Base-by-base conservation (phyloP, 2,329 filamentous ascomycete species). In the Tolypocladium endophyticum region DNA sequence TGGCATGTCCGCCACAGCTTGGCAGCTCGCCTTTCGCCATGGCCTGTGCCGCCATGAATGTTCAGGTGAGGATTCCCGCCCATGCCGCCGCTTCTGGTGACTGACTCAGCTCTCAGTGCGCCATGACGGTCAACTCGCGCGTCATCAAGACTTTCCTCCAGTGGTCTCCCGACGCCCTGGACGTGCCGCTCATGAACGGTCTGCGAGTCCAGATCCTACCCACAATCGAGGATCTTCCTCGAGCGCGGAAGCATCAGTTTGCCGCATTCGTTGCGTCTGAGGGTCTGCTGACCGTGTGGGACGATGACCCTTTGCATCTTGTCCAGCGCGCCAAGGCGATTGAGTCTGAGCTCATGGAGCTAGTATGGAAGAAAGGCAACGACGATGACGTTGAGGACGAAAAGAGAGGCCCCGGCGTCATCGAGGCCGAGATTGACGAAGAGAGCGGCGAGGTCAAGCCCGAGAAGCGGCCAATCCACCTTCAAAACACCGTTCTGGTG, bases 41-140 rank as follows among this genome's bases (percentile, higher is more conserved):
- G 59, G 86, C 87, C 8, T 88, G 86, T 68, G 77, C 81, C 11
- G 79, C 83, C n/a, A 79, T 92, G 64, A 91, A 92, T 67, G 81
- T 90, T 56, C 85, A 87, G 72, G 86, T 88, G 74, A 68, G 78
- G 57, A 12, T 57, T 5, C 4, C 23, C 25, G 39, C 28, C 25
- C 55, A 20, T n/a, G 14, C 30, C 8, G 20, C 20, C 30, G 8
- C 30, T 8, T 12, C 5, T 1, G 3, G 50, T 14, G 50, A 23
- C 50, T 36, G 12, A 54, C 30, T 35, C 23, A 23, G 18, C 30
- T 35, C 30, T 8, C 11, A 90, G 84, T 88, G 85, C 67, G 87
- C 87, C 57, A 90, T 92, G 86, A 92, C 88, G 0, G 85, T 92
- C 63, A 91, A 90, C 71, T 92, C 89, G 0, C 77, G 88, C 64